A percentile compares a stretch with the other conserved stretches of the same genome.
phyloP scores from a whole-genome alignment of 257 asterid genomes.

The Cruciata laevipes region DNA sequence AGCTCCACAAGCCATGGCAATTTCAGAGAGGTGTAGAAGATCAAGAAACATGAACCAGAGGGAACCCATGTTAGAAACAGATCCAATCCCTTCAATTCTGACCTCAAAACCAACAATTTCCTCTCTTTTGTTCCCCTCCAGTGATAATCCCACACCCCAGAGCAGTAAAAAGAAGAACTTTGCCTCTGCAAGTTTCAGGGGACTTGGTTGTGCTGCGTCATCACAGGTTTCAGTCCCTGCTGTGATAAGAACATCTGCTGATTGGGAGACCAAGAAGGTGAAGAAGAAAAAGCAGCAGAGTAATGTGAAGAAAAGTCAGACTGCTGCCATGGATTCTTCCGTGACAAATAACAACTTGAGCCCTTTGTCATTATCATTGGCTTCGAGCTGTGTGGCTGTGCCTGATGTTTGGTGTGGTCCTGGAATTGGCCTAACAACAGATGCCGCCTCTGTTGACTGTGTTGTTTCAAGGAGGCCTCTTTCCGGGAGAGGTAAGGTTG shows the following conservation, averaged over 20 bases:
- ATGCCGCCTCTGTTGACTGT: slow-evolving; percentile 72
- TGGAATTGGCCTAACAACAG: slow-evolving; percentile 54
- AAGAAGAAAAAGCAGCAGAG: slow-evolving; percentile 30
- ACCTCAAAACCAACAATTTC: slow-evolving; percentile 64
- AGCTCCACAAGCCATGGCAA: slow-evolving; percentile 9
- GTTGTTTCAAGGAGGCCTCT: slow-evolving; percentile 63
- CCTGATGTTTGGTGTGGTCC: slow-evolving; percentile 93
- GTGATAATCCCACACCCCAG: slow-evolving; percentile 24
- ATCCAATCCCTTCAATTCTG: slow-evolving; percentile 32
- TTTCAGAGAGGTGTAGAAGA: slow-evolving; percentile 43
- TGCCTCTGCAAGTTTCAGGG: slow-evolving; percentile 60
- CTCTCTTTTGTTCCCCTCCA: slow-evolving; percentile 39
- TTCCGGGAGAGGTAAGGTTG: slow-evolving; percentile 46
- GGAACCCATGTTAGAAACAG: slow-evolving; percentile 34
- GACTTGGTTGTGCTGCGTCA: slow-evolving; percentile 82
- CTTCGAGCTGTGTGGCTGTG: slow-evolving; percentile 32
- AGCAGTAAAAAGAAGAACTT: slow-evolving; percentile 69
- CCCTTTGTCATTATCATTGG: slow-evolving; percentile 14
- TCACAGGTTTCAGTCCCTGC: slow-evolving; percentile 91
- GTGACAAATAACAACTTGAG: not conserved
- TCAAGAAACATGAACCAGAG: slow-evolving; percentile 33
- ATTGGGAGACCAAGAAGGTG: slow-evolving; percentile 72
- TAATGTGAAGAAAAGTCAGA: slow-evolving; percentile 14
- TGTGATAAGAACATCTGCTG: slow-evolving; percentile 68
- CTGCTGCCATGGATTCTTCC: slow-evolving; percentile 8